These are phyloP conservation scores for Lepiota brunneoincarnata DNA, from an alignment of 768 basidiomycete species.

Conservation along the genomic window DNA sequence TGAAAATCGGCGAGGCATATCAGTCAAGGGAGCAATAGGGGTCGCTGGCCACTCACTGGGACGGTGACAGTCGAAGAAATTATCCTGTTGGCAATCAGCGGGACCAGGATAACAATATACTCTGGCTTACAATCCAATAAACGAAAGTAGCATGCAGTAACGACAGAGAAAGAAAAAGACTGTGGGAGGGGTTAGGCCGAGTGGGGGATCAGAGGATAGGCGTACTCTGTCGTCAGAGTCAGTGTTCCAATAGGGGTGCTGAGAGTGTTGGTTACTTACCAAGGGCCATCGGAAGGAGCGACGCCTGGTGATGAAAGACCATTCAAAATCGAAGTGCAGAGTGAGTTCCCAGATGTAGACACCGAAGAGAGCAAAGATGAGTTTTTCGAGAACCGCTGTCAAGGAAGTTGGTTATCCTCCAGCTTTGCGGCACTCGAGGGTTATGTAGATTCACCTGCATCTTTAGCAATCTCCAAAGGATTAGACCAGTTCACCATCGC, in stretches of 20 bases:
- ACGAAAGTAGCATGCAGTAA: conserved; percentile 67
- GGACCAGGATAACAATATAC: neutral
- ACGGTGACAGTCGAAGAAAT: conserved; percentile 51
- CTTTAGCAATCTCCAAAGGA: conserved; percentile 39
- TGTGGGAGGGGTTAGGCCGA: conserved; percentile 13
- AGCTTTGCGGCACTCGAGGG: neutral
- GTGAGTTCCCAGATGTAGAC: conserved; percentile 68
- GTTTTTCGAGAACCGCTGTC: conserved; percentile 54
- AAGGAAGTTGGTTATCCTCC: neutral
- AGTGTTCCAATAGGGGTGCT: neutral
- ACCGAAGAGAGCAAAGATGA: conserved; percentile 64
- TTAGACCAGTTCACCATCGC: conserved; percentile 53
- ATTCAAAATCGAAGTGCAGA: conserved; percentile 63
- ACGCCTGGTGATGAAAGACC: conserved; percentile 56
- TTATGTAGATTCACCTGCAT: conserved; percentile 29
- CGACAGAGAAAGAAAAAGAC: conserved; percentile 71
- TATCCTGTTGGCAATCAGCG: conserved; percentile 37
- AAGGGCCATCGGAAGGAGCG: conserved; percentile 68
- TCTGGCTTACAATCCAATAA: conserved; percentile 56
- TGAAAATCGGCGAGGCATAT: conserved; percentile 17
- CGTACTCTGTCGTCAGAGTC: neutral
- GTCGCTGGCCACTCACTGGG: conserved; percentile 29
- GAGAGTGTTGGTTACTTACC: conserved; percentile 37
- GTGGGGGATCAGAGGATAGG: conserved; percentile 15
- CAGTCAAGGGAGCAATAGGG: conserved; percentile 12